Evolutionary conservation across 2,329 filamentous ascomycete species (phyloP).

Genomic region (Sordariomycetes sp.): DNA sequence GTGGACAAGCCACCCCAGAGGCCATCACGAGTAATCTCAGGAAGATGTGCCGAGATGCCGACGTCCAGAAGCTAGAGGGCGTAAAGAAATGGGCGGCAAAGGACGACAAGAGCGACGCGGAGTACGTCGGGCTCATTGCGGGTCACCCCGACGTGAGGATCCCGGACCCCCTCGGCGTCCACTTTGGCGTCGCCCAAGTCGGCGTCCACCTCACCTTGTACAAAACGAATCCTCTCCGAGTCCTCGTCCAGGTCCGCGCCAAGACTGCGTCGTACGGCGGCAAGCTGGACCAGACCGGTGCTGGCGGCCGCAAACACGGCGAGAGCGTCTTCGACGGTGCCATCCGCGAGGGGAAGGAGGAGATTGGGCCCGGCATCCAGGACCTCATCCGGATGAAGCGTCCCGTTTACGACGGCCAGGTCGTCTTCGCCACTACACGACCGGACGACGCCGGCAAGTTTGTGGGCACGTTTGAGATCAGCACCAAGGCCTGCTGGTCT

Average conservation of each 20-base stretch:
- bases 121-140: background rate
- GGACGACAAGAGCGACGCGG: too few relatives aligned
- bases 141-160: background rate
- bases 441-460: conserved; percentile 1
- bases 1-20: background rate
- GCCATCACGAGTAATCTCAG: too few relatives aligned
- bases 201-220: conserved; percentile 17
- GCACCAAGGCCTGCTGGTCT: conserved; percentile 57
- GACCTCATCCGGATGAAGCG: background rate
- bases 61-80: too few relatives aligned
- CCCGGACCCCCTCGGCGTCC: conserved; percentile 23
- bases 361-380: conserved; percentile 23
- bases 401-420: background rate
- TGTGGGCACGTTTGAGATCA: conserved; percentile 17
- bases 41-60: too few relatives aligned
- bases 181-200: conserved; percentile 18
- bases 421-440: background rate
- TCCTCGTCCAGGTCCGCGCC: conserved; percentile 45
- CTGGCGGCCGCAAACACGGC: conserved; percentile 58
- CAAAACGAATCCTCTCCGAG: conserved; percentile 18
- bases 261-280: conserved; percentile 57
- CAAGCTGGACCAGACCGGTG: conserved; percentile 70
- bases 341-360: conserved; percentile 59
- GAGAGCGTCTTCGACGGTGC: conserved; percentile 55
- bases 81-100: too few relatives aligned